Evolutionary conservation across 495 filamentous ascomycete species (phyloP), one percentile per base, ranked within the genome.

Genomic region (Penicillium maclennaniae): DNA sequence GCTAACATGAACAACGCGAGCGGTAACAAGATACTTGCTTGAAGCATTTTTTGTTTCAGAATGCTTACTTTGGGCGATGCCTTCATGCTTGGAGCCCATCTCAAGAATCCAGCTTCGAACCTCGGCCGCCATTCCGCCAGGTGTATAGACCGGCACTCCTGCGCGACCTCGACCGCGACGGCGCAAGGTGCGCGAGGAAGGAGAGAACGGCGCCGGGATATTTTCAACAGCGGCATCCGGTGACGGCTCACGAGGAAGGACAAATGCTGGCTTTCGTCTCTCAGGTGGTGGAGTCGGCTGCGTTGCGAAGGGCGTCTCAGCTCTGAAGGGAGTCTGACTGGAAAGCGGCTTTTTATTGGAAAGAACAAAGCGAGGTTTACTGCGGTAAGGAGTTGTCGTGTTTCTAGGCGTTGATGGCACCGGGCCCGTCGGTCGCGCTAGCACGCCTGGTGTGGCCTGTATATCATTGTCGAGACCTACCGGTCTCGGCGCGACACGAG

Each of bases 21-120:
- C 59, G 43, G 58, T 45, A 0, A 65, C 14, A 3, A 60, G 42
- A 46, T 73, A 73, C n/a, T 49, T 55, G 17, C 34, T 46, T 5
- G 48, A 9, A 16, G 43, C 55, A 21, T 36, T n/a, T 6, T 45
- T 39, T 6, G 37, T n/a, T 21, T 19, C 15, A 0, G 26, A 40
- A 14, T 28, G 15, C 31, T 12, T 34, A 12, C 7, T 7, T 14
- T 28, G 49, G 15, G 28, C 15, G 6, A 16, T 5, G 1, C 12
- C 9, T n/a, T 65, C 67, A 12, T 66, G 66, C 44, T 67, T 73
- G 2, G 67, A 53, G 16, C 70, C 72, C 54, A 65, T 69, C 43
- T 77, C 74, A 20, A 77, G 55, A 27, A 77, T 60, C 74, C 74
- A 77, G 42, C 71, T 63, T 23, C 74, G 72, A 19, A 73, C 65